Conservation (phyloP, 2,329 filamentous ascomycete species). For the Emergomyces africanus region DNA sequence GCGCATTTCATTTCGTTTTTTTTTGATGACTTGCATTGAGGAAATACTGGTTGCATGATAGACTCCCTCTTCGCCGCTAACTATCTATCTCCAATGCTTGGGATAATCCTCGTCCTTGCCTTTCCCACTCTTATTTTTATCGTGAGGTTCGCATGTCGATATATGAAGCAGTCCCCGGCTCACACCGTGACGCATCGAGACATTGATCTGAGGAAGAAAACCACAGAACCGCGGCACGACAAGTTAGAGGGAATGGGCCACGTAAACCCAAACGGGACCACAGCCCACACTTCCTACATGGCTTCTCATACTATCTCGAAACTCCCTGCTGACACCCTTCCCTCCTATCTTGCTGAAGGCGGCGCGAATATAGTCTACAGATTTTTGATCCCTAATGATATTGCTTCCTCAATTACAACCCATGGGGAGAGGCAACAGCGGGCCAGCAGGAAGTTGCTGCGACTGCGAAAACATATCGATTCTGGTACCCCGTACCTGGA, state of each 20-base stretch:
- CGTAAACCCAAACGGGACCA: neutral
- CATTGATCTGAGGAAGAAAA: neutral
- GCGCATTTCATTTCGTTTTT: neutral
- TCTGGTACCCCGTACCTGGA: conserved; percentile 41
- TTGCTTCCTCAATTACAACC: conserved; percentile 13
- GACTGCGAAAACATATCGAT: conserved; percentile 46
- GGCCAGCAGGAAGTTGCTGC: conserved; percentile 39
- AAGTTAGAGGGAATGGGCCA: neutral
- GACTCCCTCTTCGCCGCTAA: neutral
- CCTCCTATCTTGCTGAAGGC: conserved; percentile 50
- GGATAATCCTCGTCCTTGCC: neutral
- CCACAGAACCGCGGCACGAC: neutral
- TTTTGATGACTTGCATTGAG: neutral
- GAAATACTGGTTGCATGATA: neutral
- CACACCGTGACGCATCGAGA: neutral
- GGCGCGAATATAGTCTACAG: conserved; percentile 66
- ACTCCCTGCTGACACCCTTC: conserved; percentile 22
- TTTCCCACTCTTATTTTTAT: neutral
- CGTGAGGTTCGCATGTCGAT: neutral
- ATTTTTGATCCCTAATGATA: conserved; percentile 32
- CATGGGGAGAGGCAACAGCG: conserved; percentile 15
- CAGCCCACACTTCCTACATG: neutral
- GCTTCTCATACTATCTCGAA: conserved; percentile 18
- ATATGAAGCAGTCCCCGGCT: neutral
- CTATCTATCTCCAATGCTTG: neutral